Evolutionary conservation across 1,284 basidiomycete genomes (phyloP).

Genomic region (Rhodotorula sp.): DNA sequence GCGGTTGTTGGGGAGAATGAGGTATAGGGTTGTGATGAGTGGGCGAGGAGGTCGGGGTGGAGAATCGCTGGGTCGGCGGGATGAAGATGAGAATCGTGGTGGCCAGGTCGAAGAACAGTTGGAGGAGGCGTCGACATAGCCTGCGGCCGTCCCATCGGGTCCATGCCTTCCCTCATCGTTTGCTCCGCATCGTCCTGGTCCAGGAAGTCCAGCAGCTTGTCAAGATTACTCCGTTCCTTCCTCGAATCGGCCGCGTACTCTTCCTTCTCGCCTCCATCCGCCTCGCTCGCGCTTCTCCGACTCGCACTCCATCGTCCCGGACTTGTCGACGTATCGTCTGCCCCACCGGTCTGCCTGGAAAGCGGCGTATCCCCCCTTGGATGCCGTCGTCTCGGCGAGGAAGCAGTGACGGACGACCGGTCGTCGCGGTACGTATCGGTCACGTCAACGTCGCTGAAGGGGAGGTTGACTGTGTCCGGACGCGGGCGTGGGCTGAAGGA

Average conservation of each 20-base stretch:
- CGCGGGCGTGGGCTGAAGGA: slow-evolving; percentile 16
- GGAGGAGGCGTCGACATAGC: slow-evolving; percentile 5
- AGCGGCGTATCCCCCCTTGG: slow-evolving; percentile 24
- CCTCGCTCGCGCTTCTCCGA: background rate
- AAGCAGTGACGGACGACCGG: background rate
- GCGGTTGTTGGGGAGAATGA: background rate
- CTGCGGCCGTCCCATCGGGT: background rate
- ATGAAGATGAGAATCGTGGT: background rate
- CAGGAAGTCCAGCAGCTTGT: slow-evolving; percentile 24
- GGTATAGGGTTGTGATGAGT: background rate
- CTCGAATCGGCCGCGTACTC: background rate
- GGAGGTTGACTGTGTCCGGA: slow-evolving; percentile 18
- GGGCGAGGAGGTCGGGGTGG: background rate
- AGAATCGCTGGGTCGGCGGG: background rate
- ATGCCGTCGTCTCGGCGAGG: slow-evolving; percentile 1
- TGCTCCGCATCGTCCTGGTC: slow-evolving; percentile 19
- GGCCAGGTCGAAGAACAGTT: background rate
- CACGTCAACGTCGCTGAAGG: slow-evolving; percentile 17
- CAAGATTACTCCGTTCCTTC: slow-evolving; percentile 11
- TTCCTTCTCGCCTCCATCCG: background rate
- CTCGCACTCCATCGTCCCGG: slow-evolving; percentile 1
- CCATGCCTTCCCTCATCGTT: background rate
- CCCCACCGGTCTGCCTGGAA: background rate
- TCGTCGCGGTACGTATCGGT: slow-evolving; percentile 25
- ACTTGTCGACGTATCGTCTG: background rate